Base-by-base conservation (phyloP, 1,139 yeast species). In the Protomyces arabidopsidicola region DNA sequence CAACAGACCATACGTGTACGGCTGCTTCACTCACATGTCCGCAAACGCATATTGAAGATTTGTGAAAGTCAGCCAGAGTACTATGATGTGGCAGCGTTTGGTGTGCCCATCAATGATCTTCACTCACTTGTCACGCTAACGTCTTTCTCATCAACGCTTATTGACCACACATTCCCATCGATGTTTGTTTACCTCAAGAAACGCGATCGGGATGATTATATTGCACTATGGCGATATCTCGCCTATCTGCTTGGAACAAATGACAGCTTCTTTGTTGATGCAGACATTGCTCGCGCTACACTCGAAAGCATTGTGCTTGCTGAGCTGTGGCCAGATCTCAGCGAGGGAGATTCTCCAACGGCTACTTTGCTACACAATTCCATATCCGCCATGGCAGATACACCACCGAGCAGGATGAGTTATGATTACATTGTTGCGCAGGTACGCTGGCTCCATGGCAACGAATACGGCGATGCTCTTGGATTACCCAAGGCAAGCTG, bases 241-340 rank as follows among this genome's bases (percentile, higher is more conserved):
- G 64, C 64, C 8, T 55, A 55, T 45, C 52, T 55, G 16, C 20
- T 60, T 18, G 64, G 64, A n/a, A 58, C 64, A 6, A 60, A 52
- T 36, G 58, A 60, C 18, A 24, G 39, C 34, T 53, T 34, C 54
- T 54, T 53, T 45, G 53, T 48, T 27, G 54, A 54, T 16, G 58
- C 63, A 27, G 58, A 54, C 14, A 45, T 45, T n/a, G 63, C 63
- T 6, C 58, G 63, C 22, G 63, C 63, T 12, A 52, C 57, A n/a
- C 50, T 53, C n/a, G 54, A 60, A 24, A 39, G 53, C 51, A 60
- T 60, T 39, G 34, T 52, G 1, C 53, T 58, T n/a, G 62, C 62
- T 5, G 62, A 58, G 45, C 53, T 51, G 22, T 60, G 58, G 58
- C 58, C 63, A 18, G 53, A 53, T 18, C 18, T 42, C 36, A 36